Evolutionary conservation across 495 filamentous ascomycete species (phyloP), one percentile per base, ranked within the genome.

Genomic region (Recurvomyces mirabilis): DNA sequence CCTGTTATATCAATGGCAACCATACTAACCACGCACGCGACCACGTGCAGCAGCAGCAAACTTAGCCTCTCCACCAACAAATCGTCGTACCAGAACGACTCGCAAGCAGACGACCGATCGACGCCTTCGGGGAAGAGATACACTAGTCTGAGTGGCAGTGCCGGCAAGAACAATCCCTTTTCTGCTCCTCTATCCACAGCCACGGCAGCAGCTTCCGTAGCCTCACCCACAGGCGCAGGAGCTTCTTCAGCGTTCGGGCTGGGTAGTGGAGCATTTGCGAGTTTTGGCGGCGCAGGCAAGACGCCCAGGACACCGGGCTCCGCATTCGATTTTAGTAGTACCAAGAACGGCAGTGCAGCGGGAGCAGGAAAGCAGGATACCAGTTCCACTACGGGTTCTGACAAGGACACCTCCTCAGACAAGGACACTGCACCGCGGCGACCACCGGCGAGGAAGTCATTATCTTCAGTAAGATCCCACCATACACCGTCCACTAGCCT

Each of bases 251-350:
- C 88, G 38, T 98, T 98, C 60, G 87, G 87, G 41, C 73, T 98
- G 24, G 91, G 91, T 30, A 86, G 85, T 24, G 91, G 91, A 47
- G 91, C 91, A 32, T 98, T 98, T 64, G 91, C 93, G 29, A 91
- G 87, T 4, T 98, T 98, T 65, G 89, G 91, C n/a, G 71, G 77
- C 15, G 73, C 78, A 12, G 68, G 72, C 5, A 89, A 87, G 62
- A 84, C 84, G 1, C 87, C 91, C 15, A 96, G 94, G 69, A 82
- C 84, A 5, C 82, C 86, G 20, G 84, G 85, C 26, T 79, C 80
- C 41, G 75, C 80, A 7, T 79, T 89, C 54, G 89, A 93, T 37
- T 71, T 81, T 46, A 68, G 73, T n/a, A n/a, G n/a, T n/a, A n/a
- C n/a, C n/a, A n/a, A n/a, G n/a, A n/a, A n/a, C n/a, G n/a, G n/a